These are phyloP conservation scores for Torrubiella hemipterigena DNA, from an alignment of 2,329 filamentous ascomycete genomes.

Conservation along the genomic window DNA sequence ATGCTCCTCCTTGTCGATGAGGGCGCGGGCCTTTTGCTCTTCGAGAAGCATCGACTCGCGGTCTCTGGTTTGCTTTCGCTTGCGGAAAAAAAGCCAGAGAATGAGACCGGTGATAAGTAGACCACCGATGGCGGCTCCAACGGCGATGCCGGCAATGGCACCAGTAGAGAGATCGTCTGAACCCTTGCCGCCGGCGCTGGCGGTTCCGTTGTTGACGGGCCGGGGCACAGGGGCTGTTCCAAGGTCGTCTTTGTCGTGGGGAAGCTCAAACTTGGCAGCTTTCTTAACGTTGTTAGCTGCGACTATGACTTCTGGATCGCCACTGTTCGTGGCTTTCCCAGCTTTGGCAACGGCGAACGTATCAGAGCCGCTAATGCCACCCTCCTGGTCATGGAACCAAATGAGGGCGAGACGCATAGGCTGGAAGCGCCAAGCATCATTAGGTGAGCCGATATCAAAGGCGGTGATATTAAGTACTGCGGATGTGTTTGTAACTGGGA, in stretches of 20 bases:
- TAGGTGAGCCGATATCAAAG: too few species aligned
- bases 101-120: constrained; percentile 26
- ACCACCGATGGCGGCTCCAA: constrained; percentile 24
- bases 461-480: too few species aligned
- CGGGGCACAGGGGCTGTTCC: background rate
- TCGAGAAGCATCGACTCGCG: constrained; percentile 11
- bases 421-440: too few species aligned
- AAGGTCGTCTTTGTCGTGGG: background rate
- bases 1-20: constrained; percentile 34
- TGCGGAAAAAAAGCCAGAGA: constrained; percentile 30
- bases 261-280: background rate
- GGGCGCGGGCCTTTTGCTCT: constrained; percentile 19
- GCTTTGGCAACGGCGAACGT: background rate
- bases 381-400: background rate
- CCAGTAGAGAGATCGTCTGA: constrained; percentile 26
- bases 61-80: constrained; percentile 21
- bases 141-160: constrained; percentile 34
- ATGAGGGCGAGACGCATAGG: too few species aligned
- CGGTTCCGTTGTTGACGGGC: background rate
- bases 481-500: too few species aligned
- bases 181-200: constrained; percentile 8
- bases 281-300: background rate
- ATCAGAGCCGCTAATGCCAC: background rate
- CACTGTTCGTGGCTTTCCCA: background rate
- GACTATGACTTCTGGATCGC: background rate